Percentiles rank a stretch among this genome's conserved stretches.
These are phyloP conservation scores for Penicillium verhagenii DNA, from an alignment of 495 filamentous ascomycete genomes.

Conservation along the genomic window DNA sequence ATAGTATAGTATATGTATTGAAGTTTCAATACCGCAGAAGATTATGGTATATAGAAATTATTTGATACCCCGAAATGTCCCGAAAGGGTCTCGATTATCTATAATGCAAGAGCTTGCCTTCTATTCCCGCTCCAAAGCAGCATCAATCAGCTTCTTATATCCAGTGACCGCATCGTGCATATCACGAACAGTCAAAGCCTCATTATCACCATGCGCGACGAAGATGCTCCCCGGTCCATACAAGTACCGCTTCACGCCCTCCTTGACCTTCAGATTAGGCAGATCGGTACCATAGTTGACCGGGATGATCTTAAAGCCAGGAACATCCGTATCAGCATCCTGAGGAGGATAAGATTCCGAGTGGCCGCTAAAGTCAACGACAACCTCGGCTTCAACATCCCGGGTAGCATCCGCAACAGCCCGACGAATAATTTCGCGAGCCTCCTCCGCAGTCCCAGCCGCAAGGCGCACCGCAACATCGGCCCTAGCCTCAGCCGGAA, in stretches of 20 bases:
- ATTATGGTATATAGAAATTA: neutral
- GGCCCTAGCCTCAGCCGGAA: conserved; percentile 70
- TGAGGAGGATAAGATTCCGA: conserved; percentile 68
- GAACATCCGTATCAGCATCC: conserved; percentile 74
- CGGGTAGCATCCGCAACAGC: conserved; percentile 60
- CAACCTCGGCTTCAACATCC: conserved; percentile 57
- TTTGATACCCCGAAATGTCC: neutral
- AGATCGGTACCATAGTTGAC: conserved; percentile 95
- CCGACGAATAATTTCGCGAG: conserved; percentile 48
- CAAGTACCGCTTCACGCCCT: conserved; percentile 70
- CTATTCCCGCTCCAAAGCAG: conserved; percentile 44
- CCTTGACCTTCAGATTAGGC: conserved; percentile 59
- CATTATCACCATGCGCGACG: conserved; percentile 84
- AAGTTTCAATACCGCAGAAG: neutral
- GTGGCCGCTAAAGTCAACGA: conserved; percentile 49
- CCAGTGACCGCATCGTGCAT: conserved; percentile 67
- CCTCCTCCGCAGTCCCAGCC: conserved; percentile 59
- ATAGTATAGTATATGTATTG: too few relatives aligned
- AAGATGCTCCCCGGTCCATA: conserved; percentile 89
- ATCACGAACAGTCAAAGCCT: conserved; percentile 69
- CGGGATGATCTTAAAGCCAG: conserved; percentile 74
- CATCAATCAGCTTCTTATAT: conserved; percentile 67
- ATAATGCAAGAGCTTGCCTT: neutral
- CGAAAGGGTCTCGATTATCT: neutral
- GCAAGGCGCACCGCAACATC: conserved; percentile 71